Conservation (phyloP, 108 stramenopile species). For the Pseudonitzschia pungens region DNA sequence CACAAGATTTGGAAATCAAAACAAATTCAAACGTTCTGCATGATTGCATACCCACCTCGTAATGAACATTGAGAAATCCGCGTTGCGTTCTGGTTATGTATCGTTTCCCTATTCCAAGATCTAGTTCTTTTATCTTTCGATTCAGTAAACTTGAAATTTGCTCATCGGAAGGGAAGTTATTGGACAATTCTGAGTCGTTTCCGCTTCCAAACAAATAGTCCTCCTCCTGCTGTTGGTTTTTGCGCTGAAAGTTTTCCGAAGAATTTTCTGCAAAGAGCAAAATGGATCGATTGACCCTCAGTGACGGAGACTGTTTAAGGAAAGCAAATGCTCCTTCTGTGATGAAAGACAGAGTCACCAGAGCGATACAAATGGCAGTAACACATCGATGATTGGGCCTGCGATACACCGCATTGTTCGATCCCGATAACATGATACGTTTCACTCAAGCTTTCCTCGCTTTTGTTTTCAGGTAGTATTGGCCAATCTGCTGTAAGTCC, state of each 20-base stretch:
- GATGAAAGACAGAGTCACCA: neutral
- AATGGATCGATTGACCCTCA: neutral
- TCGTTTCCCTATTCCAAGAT: conserved; percentile 38
- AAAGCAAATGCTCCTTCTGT: neutral
- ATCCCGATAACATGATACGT: no score
- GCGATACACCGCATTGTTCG: no score
- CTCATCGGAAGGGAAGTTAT: neutral
- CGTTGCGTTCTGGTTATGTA: conserved; percentile 37
- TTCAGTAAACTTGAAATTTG: conserved; percentile 16
- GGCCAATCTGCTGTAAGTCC: no score
- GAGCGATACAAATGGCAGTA: neutral
- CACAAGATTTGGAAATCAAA: neutral
- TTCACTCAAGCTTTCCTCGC: no score
- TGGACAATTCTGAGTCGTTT: neutral
- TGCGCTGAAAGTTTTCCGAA: neutral
- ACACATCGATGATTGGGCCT: neutral
- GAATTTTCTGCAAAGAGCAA: neutral
- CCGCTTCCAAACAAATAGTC: conserved; percentile 22
- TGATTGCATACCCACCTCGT: neutral
- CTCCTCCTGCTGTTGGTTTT: neutral
- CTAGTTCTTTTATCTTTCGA: conserved; percentile 24
- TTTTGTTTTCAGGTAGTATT: no score
- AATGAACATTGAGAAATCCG: conserved; percentile 47
- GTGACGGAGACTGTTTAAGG: neutral
- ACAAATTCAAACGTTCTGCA: neutral